Conservation (phyloP, 129 eudicot species). For the Smallanthus sonchifolius region DNA sequence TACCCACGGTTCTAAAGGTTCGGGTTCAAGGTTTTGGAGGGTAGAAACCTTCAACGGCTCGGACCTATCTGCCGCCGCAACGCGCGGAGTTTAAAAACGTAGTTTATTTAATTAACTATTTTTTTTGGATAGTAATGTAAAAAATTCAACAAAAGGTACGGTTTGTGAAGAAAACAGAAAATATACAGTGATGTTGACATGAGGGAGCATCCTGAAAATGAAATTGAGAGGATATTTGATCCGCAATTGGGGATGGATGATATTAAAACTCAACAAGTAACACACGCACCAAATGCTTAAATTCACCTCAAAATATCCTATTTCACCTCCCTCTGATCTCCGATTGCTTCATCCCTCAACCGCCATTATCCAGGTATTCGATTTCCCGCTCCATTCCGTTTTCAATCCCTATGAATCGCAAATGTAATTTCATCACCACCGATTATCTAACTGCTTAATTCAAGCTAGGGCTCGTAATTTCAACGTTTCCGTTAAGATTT, state of each 20-base stretch:
- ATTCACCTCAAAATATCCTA: conserved; percentile 1
- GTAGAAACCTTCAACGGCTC: too few species aligned
- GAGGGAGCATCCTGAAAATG: background rate
- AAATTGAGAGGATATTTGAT: conserved; percentile 8
- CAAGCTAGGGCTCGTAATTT: too few species aligned
- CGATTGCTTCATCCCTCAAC: conserved; percentile 33
- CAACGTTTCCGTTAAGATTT: too few species aligned
- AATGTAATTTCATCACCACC: too few species aligned
- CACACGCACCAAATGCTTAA: conserved; percentile 12
- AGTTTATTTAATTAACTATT: too few species aligned
- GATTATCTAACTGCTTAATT: too few species aligned
- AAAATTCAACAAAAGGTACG: background rate
- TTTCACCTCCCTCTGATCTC: conserved; percentile 32
- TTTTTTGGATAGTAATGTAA: too few species aligned
- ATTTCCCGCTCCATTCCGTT: background rate
- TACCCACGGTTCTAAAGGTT: too few species aligned
- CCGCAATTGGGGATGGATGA: conserved; percentile 18
- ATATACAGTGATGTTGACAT: conserved; percentile 10
- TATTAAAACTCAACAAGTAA: background rate
- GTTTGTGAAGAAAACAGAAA: background rate
- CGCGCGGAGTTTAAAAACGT: too few species aligned
- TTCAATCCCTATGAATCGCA: too few species aligned
- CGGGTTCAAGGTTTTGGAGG: too few species aligned
- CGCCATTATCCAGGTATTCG: conserved; percentile 38
- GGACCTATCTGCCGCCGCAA: too few species aligned